These are phyloP conservation scores for Eucommia ulmoides DNA, from an alignment of 257 asterid species.

Conservation along the genomic window DNA sequence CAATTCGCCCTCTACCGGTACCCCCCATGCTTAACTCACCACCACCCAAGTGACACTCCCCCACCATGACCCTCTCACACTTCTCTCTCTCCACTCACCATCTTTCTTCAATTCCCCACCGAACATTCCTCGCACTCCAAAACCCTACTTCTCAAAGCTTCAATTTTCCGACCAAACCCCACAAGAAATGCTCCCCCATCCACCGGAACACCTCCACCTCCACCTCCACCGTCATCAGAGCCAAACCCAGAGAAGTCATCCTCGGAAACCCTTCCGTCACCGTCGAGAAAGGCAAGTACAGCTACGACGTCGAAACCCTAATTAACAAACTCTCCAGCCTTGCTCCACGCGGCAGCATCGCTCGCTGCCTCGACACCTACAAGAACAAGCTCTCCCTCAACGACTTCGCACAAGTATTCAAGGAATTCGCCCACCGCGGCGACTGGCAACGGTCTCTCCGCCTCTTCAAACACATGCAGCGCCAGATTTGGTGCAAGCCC, in stretches of 20 bases:
- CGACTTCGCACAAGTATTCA: slow-evolving; percentile 66
- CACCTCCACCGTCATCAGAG: slow-evolving; percentile 29
- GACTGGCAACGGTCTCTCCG: slow-evolving; percentile 98
- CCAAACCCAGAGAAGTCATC: slow-evolving; percentile 53
- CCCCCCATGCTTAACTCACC: not conserved
- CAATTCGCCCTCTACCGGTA: too few species aligned
- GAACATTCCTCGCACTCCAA: slow-evolving; percentile 8
- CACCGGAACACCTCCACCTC: slow-evolving; percentile 21
- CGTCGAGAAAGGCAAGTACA: slow-evolving; percentile 89
- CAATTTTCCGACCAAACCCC: slow-evolving; percentile 25
- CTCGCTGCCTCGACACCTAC: slow-evolving; percentile 82
- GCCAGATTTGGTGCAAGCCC: slow-evolving; percentile 95
- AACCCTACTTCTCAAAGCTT: too few species aligned
- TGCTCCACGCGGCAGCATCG: slow-evolving; percentile 98
- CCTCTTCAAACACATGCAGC: slow-evolving; percentile 91
- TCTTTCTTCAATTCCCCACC: slow-evolving; percentile 37
- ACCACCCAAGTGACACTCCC: slow-evolving; percentile 1
- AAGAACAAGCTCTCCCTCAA: slow-evolving; percentile 83
- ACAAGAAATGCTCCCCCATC: slow-evolving; percentile 13
- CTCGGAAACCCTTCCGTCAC: slow-evolving; percentile 80
- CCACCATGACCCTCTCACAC: slow-evolving; percentile 37
- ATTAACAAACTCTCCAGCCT: slow-evolving; percentile 92
- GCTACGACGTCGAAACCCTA: slow-evolving; percentile 90
- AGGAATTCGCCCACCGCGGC: slow-evolving; percentile 77
- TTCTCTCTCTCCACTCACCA: slow-evolving; percentile 23